phyloP scores from a whole-genome alignment of 139 green algal species.

The Diplosphaera chodatii region DNA sequence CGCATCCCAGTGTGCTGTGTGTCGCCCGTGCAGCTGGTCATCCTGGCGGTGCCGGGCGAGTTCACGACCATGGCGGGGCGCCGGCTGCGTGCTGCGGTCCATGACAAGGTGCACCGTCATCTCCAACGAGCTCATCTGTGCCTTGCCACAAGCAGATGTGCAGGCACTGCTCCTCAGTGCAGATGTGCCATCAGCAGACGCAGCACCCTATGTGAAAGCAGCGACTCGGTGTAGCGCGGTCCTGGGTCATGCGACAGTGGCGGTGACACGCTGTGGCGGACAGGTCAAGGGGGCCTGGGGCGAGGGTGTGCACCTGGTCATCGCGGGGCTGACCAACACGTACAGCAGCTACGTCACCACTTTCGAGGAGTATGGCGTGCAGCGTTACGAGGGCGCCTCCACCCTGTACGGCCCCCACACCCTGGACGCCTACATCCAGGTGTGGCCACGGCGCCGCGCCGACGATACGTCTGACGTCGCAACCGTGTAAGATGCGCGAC shows the following conservation, averaged over 20 bases:
- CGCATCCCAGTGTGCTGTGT: too few relatives aligned
- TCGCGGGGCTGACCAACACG: constrained; percentile 72
- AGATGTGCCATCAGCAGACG: too few relatives aligned
- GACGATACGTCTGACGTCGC: too few relatives aligned
- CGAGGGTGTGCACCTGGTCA: constrained; percentile 39
- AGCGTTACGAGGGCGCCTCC: constrained; percentile 81
- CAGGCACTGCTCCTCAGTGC: too few relatives aligned
- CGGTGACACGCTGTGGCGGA: not conserved
- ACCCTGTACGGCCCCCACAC: constrained; percentile 81
- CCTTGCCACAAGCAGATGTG: too few relatives aligned
- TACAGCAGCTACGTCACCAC: constrained; percentile 81
- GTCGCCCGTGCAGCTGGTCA: constrained; percentile 36
- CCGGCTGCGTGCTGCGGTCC: constrained; percentile 46
- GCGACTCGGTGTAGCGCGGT: too few relatives aligned
- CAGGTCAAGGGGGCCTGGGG: constrained; percentile 37
- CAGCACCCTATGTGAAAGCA: too few relatives aligned
- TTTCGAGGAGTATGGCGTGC: constrained; percentile 72
- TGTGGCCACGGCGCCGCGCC: too few relatives aligned
- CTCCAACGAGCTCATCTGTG: too few relatives aligned
- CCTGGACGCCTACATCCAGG: constrained; percentile 84
- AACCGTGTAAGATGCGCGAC: too few relatives aligned
- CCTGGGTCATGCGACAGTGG: too few relatives aligned
- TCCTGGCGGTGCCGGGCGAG: constrained; percentile 65
- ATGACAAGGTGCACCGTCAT: constrained; percentile 34
- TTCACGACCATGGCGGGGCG: constrained; percentile 81